These are phyloP conservation scores for Trifolium dubium DNA, from an alignment of 306 rosid species.

Conservation along the genomic window DNA sequence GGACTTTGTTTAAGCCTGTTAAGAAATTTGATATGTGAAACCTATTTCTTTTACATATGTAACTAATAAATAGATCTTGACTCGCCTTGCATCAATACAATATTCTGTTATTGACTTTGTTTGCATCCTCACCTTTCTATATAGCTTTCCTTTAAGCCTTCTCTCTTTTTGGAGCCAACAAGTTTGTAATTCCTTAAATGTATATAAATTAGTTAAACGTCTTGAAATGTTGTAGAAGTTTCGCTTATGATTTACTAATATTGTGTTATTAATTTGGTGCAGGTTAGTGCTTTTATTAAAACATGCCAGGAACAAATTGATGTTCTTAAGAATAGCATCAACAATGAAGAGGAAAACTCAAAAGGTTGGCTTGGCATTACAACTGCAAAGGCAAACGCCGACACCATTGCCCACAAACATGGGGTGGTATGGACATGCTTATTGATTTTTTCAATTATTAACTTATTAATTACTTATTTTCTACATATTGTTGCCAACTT, in stretches of 20 bases:
- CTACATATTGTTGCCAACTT: constrained; percentile 11
- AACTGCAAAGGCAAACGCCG: constrained; percentile 69
- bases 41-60: constrained; percentile 19
- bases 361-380: constrained; percentile 87
- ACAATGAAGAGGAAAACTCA: constrained; percentile 66
- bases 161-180: constrained; percentile 9
- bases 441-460: constrained; percentile 4
- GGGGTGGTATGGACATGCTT: constrained; percentile 81
- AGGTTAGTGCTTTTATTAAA: constrained; percentile 91
- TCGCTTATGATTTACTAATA: constrained; percentile 25
- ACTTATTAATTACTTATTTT: constrained; percentile 25
- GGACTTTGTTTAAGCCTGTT: constrained; percentile 21
- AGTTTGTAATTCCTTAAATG: constrained; percentile 16
- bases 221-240: constrained; percentile 30
- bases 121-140: constrained; percentile 7
- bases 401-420: constrained; percentile 93
- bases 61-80: constrained; percentile 5
- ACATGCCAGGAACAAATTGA: constrained; percentile 93
- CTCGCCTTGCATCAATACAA: constrained; percentile 23
- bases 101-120: constrained; percentile 1
- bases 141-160: not conserved
- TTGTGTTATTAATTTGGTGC: constrained; percentile 44
- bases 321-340: constrained; percentile 79
- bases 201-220: constrained; percentile 31
- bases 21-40: constrained; percentile 18